These are phyloP conservation scores for Trichoderma harzianum DNA, from an alignment of 2,329 filamentous ascomycete species.

Conservation along the genomic window DNA sequence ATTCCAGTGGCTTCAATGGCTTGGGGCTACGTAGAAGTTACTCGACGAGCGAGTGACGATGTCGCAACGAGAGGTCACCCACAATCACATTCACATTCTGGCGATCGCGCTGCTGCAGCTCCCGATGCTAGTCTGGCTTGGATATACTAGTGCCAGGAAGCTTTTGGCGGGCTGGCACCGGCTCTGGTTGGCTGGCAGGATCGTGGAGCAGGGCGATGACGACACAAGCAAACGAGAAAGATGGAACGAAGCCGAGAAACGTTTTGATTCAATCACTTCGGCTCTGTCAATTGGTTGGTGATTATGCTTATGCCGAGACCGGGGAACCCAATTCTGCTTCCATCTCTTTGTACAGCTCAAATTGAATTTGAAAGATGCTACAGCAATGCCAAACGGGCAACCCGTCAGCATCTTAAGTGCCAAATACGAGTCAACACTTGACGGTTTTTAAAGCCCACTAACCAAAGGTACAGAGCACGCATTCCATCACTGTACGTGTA, in stretches of 20 bases:
- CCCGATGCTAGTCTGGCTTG: neutral
- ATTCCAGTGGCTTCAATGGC: neutral
- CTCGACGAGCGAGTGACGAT: neutral
- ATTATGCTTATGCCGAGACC: neutral
- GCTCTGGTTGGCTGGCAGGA: neutral
- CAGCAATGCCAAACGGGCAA: neutral
- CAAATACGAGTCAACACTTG: neutral
- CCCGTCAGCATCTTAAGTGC: neutral
- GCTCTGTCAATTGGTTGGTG: neutral
- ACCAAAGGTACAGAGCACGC: neutral
- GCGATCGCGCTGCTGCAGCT: neutral
- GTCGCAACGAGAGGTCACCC: neutral
- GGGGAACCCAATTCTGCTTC: neutral
- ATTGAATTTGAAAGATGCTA: neutral
- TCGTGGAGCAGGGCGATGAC: constrained; percentile 22
- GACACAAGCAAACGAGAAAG: constrained; percentile 17
- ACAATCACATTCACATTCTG: neutral
- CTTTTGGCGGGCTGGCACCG: neutral
- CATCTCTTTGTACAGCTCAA: neutral
- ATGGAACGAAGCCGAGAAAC: neutral
- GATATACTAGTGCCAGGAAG: neutral
- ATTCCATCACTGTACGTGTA: neutral
- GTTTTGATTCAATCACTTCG: neutral
- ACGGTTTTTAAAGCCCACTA: neutral
- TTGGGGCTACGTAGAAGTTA: neutral